Evolutionary conservation across 2,329 filamentous ascomycete genomes (phyloP).

Genomic region (Pleochaeta shiraiana): DNA sequence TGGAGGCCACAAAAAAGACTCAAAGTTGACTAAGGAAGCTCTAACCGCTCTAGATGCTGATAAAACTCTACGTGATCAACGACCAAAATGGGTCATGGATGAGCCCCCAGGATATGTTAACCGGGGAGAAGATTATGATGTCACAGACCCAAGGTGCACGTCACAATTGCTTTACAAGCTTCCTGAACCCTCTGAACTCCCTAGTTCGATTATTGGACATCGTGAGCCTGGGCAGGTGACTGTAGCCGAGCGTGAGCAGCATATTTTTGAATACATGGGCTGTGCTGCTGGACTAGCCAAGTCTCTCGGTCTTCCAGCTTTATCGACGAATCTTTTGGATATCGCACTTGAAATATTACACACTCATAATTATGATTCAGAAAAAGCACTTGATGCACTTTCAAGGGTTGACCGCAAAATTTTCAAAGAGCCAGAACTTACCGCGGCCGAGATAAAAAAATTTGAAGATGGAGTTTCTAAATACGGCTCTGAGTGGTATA

Average conservation of each 20-base stretch:
- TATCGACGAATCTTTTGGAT: slow-evolving; percentile 73
- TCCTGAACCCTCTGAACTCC: slow-evolving; percentile 28
- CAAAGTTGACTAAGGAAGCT: slow-evolving; percentile 59
- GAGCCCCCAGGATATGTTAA: slow-evolving; percentile 69
- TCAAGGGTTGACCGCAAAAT: slow-evolving; percentile 43
- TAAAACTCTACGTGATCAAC: slow-evolving; percentile 53
- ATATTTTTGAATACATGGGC: slow-evolving; percentile 56
- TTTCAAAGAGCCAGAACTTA: slow-evolving; percentile 70
- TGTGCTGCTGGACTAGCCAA: slow-evolving; percentile 31
- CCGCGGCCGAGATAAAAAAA: slow-evolving; percentile 56
- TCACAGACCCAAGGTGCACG: slow-evolving; percentile 48
- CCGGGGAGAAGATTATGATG: slow-evolving; percentile 55
- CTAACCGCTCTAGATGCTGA: slow-evolving; percentile 63
- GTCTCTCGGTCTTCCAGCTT: slow-evolving; percentile 44
- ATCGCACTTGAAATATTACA: slow-evolving; percentile 58
- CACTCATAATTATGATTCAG: slow-evolving; percentile 45
- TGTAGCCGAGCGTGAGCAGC: slow-evolving; percentile 20
- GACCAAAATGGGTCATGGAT: slow-evolving; percentile 86
- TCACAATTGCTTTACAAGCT: slow-evolving; percentile 62
- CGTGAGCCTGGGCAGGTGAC: slow-evolving; percentile 15
- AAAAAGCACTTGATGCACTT: slow-evolving; percentile 48
- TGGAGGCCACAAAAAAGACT: slow-evolving; percentile 45
- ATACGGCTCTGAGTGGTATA: slow-evolving; percentile 74
- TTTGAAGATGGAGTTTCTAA: slow-evolving; percentile 85
- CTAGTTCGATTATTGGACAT: slow-evolving; percentile 18